Percentiles rank a stretch among this genome's conserved stretches.
phyloP scores from a whole-genome alignment of 148 eudicot genomes.

The Amaranthus hypochondriacus region DNA sequence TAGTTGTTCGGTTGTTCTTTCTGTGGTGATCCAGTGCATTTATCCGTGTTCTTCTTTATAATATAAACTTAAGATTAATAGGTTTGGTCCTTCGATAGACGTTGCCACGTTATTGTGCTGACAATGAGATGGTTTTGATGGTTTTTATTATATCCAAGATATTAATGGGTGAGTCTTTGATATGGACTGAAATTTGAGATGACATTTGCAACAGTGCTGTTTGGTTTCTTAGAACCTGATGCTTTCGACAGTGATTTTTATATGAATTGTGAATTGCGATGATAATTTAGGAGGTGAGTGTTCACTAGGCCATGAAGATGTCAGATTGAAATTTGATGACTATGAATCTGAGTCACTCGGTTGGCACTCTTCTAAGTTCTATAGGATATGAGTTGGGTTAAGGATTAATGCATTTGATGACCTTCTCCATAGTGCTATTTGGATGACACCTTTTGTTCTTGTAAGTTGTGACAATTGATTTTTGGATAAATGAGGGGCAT shows the following conservation, averaged over 20 bases:
- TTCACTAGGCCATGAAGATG: too few species aligned
- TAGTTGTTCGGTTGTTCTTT: neutral
- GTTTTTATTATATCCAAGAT: neutral
- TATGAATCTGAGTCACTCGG: too few species aligned
- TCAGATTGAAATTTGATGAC: too few species aligned
- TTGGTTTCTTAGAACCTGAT: neutral
- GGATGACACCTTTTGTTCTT: too few species aligned
- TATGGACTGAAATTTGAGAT: neutral
- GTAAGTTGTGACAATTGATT: too few species aligned
- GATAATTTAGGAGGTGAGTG: neutral
- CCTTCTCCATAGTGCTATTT: too few species aligned
- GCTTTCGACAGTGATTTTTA: neutral
- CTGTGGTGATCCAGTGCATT: neutral
- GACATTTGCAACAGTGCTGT: neutral
- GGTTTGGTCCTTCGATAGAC: neutral
- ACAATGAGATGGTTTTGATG: neutral
- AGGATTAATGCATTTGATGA: too few species aligned
- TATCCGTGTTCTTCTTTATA: neutral
- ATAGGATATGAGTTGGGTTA: too few species aligned
- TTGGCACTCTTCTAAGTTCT: too few species aligned
- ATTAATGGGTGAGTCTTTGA: neutral
- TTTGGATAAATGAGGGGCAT: too few species aligned
- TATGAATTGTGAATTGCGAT: neutral
- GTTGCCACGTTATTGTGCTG: neutral
- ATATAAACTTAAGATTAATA: too few species aligned